These are phyloP conservation scores for Themeda triandra DNA, from an alignment of 176 grass and related monocot species.

Conservation along the genomic window DNA sequence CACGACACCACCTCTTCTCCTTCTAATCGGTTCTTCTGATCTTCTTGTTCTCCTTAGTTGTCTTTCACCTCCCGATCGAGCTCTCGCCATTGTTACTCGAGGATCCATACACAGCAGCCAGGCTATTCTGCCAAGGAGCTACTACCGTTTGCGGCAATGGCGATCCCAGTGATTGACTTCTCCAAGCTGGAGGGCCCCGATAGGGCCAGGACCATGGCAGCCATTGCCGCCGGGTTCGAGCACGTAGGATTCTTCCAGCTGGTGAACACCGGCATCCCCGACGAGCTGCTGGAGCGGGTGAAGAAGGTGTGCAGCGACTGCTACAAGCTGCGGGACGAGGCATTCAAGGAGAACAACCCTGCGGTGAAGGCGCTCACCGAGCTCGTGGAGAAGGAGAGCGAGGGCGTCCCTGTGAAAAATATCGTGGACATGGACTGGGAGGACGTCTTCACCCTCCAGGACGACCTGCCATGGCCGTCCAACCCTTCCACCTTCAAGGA, in stretches of 20 bases:
- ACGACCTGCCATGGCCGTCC: conserved; percentile 75
- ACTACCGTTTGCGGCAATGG: conserved; percentile 28
- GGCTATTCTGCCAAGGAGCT: neutral
- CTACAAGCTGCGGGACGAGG: conserved; percentile 67
- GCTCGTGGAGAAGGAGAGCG: conserved; percentile 29
- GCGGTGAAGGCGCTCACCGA: conserved; percentile 34
- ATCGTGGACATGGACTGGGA: conserved; percentile 71
- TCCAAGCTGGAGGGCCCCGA: conserved; percentile 63
- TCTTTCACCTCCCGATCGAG: neutral
- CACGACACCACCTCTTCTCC: neutral
- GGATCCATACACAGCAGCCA: neutral
- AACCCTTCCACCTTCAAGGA: conserved; percentile 75
- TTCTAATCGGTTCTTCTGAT: neutral
- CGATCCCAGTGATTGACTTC: conserved; percentile 81
- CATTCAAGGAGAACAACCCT: conserved; percentile 48
- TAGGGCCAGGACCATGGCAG: conserved; percentile 45
- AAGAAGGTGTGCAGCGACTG: conserved; percentile 76
- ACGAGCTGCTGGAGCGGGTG: conserved; percentile 75
- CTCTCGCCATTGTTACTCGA: conserved; percentile 11
- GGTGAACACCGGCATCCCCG: conserved; percentile 80
- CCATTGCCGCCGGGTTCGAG: conserved; percentile 64
- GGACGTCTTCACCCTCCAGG: conserved; percentile 70
- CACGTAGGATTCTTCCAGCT: conserved; percentile 94
- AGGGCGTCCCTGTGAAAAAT: conserved; percentile 9
- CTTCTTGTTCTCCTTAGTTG: neutral